phyloP scores from a whole-genome alignment of 2,329 filamentous ascomycete species.

The Neurospora sp. region DNA sequence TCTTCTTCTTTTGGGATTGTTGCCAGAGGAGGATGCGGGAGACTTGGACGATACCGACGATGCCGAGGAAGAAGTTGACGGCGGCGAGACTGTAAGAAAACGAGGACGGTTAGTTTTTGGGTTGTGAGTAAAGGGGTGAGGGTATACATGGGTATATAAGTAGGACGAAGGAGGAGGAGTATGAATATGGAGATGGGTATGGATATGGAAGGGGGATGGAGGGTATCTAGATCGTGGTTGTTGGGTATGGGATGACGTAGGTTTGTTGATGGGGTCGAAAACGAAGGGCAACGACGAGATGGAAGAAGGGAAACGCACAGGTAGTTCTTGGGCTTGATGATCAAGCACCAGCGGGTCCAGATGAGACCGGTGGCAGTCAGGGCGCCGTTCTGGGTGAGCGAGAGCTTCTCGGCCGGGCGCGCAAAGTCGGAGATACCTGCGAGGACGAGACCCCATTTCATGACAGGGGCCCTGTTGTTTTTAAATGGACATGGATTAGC shows the following conservation, averaged over 20 bases:
- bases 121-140: neutral
- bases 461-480: constrained; percentile 69
- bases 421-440: constrained; percentile 87
- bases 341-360: constrained; percentile 98
- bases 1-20: constrained; percentile 46
- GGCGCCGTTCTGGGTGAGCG: constrained; percentile 82
- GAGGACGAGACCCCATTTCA: constrained; percentile 93
- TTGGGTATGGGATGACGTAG: neutral
- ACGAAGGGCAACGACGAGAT: neutral
- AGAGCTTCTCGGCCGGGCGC: constrained; percentile 86
- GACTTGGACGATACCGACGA: constrained; percentile 77
- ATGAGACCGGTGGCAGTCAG: constrained; percentile 86
- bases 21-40: constrained; percentile 64
- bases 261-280: neutral
- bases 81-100: constrained; percentile 62
- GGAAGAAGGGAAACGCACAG: constrained; percentile 47
- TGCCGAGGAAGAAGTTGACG: constrained; percentile 95
- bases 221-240: neutral
- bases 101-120: neutral
- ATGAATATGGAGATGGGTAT: neutral
- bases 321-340: constrained; percentile 89
- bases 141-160: neutral
- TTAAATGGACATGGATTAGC: neutral
- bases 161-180: neutral
- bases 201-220: neutral